Evolutionary conservation across 2,329 filamentous ascomycete genomes (phyloP), one percentile per base, ranked within the genome.

Genomic region (Colletotrichum magnum): DNA sequence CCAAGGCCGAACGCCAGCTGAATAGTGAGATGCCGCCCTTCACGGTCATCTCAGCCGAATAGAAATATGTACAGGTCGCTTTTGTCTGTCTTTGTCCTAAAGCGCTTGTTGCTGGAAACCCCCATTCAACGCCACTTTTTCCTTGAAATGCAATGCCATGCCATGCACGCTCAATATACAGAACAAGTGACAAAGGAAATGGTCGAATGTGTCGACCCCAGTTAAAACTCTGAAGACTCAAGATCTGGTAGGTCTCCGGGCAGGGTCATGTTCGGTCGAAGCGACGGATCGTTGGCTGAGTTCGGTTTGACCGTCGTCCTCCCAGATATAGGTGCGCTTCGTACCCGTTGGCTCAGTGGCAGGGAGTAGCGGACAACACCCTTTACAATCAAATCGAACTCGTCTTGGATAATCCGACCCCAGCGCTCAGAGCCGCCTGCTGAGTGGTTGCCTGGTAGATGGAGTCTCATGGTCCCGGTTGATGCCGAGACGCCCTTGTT

Each of bases 371-470:
- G 94, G 73, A 99, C 86, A 15, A 96, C 93, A 24, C 96, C 96
- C 74, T 96, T 92, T 50, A 99, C 89, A 70, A 98, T 95, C 57
- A 99, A 87, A 73, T 98, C 94, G 74, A 98, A 99, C 52, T 95
- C 93, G 79, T 98, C 93, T 72, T 97, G 90, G 58, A 98, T 86
- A 54, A 98, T 95, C 69, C 90, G 89, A 78, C 97, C 94, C 96
- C 96, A 99, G 13, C 95, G 90, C 76, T 93, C 90, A 2, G 91
- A 92, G 9, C 95, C 96, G 48, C 93, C 93, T 51, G 94, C 91
- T 0, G 96, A 98, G 74, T 91, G 91, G 79, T 98, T 99, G 4
- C 95, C 95, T 0, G 96, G 96, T 64, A 92, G 90, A 28, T 86
- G 83, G 4, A 99, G 87, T 47, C 95, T 92, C 73, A 99, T 89